A percentile compares a stretch with the other conserved stretches of the same genome.
phyloP scores from a whole-genome alignment of 2,329 filamentous ascomycete genomes.

The Xylariaceae sp. region DNA sequence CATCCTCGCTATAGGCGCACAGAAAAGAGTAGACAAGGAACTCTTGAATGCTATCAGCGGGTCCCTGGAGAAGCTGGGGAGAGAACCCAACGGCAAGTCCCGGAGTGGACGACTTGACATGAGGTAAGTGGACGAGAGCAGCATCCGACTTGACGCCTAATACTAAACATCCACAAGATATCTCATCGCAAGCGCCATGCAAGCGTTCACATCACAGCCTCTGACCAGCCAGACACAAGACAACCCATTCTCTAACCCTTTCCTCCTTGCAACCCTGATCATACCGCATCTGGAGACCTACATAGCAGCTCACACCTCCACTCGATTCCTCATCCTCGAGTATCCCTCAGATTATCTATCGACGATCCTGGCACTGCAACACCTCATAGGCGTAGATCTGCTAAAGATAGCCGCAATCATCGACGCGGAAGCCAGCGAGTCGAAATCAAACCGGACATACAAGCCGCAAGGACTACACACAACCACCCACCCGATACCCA shows the following conservation, averaged over 20 bases:
- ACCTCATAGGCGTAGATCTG: constrained; percentile 51
- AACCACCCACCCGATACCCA: constrained; percentile 23
- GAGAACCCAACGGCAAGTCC: constrained; percentile 45
- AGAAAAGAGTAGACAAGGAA: constrained; percentile 49
- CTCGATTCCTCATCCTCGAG: constrained; percentile 56
- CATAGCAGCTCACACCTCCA: constrained; percentile 48
- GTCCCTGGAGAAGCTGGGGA: constrained; percentile 53
- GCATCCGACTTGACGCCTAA: not conserved
- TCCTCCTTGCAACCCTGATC: constrained; percentile 53
- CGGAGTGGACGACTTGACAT: constrained; percentile 57
- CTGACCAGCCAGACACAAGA: constrained; percentile 47
- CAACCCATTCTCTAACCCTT: constrained; percentile 52
- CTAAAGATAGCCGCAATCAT: constrained; percentile 58
- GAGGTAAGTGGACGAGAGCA: constrained; percentile 40
- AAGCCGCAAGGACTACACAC: constrained; percentile 13
- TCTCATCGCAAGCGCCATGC: constrained; percentile 58
- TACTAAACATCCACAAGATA: constrained; percentile 42
- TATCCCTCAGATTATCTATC: constrained; percentile 54
- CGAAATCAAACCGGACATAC: constrained; percentile 19
- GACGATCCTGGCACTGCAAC: constrained; percentile 55
- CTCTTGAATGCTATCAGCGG: constrained; percentile 47
- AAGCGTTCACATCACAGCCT: constrained; percentile 51
- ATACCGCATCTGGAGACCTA: constrained; percentile 59
- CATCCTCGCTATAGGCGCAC: constrained; percentile 57
- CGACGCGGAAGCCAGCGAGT: constrained; percentile 39